Percentiles rank a stretch among this genome's conserved stretches.
Conservation (phyloP, 2,329 filamentous ascomycete species). For the Huntiella decipiens region DNA sequence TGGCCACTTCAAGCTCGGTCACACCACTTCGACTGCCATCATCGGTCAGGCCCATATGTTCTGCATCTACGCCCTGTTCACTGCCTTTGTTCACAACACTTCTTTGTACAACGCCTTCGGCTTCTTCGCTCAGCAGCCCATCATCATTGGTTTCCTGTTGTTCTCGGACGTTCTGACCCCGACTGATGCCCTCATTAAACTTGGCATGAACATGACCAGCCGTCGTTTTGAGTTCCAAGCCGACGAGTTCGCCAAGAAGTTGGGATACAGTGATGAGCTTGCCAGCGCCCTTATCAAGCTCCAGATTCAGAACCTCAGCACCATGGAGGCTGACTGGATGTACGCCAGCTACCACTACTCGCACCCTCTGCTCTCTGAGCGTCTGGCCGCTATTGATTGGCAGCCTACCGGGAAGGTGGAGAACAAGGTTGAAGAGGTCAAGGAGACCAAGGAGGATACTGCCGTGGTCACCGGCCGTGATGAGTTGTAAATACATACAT, state of each 20-base stretch:
- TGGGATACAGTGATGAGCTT: conserved; percentile 71
- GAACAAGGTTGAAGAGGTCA: conserved; percentile 17
- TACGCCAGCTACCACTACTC: conserved; percentile 98
- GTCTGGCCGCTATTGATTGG: conserved; percentile 81
- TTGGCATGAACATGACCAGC: conserved; percentile 89
- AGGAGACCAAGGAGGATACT: conserved; percentile 21
- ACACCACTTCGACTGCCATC: conserved; percentile 39
- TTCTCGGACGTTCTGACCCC: conserved; percentile 94
- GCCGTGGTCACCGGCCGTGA: conserved; percentile 60
- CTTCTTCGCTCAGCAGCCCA: conserved; percentile 64
- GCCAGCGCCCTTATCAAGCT: conserved; percentile 85
- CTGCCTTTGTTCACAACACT: conserved; percentile 87
- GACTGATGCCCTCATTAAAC: conserved; percentile 85
- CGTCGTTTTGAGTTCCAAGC: conserved; percentile 93
- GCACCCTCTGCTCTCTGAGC: conserved; percentile 86
- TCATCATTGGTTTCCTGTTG: conserved; percentile 91
- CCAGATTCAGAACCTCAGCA: conserved; percentile 93
- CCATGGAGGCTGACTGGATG: conserved; percentile 97
- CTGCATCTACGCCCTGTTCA: conserved; percentile 93
- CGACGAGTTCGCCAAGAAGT: conserved; percentile 67
- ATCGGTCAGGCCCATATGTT: conserved; percentile 60
- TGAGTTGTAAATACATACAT: conserved; percentile 31
- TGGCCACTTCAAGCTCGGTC: conserved; percentile 89
- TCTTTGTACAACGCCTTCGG: conserved; percentile 85
- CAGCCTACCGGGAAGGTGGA: conserved; percentile 37